phyloP scores from a whole-genome alignment of 1,139 yeast species.

The Nakaseomyces nivariensis region DNA sequence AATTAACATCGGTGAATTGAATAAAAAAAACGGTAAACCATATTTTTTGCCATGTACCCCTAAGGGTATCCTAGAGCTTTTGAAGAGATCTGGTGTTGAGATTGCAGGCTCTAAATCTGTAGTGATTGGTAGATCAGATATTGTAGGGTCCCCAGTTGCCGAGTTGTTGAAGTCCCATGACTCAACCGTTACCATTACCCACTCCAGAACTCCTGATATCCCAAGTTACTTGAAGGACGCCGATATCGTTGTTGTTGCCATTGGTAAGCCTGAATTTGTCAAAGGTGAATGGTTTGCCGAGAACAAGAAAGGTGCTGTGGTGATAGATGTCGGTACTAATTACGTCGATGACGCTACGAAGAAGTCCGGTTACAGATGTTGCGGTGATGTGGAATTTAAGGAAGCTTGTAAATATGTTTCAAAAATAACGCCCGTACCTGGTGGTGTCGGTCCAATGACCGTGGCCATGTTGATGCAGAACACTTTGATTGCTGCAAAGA shows the following conservation, averaged over 20 bases:
- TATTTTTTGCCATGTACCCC: conserved; percentile 92
- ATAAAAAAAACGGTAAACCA: conserved; percentile 83
- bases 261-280: conserved; percentile 76
- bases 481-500: conserved; percentile 54
- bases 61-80: conserved; percentile 77
- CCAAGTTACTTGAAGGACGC: conserved; percentile 56
- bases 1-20: conserved; percentile 80
- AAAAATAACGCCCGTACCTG: conserved; percentile 75
- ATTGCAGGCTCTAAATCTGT: conserved; percentile 80
- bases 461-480: conserved; percentile 73
- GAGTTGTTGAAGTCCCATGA: conserved; percentile 67
- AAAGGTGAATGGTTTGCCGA: conserved; percentile 70
- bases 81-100: conserved; percentile 51
- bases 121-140: conserved; percentile 91
- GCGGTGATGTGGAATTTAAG: conserved; percentile 87
- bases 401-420: conserved; percentile 58
- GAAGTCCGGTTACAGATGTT: conserved; percentile 77
- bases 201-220: conserved; percentile 62
- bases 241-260: conserved; percentile 86
- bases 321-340: conserved; percentile 95
- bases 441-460: conserved; percentile 88
- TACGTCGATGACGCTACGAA: conserved; percentile 66
- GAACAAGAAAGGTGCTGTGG: conserved; percentile 62
- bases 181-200: conserved; percentile 67
- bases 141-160: conserved; percentile 92